A percentile compares a stretch with the other conserved stretches of the same genome.
Conservation (phyloP, 2,329 filamentous ascomycete species). For the Pseudogymnoascus pannorum region DNA sequence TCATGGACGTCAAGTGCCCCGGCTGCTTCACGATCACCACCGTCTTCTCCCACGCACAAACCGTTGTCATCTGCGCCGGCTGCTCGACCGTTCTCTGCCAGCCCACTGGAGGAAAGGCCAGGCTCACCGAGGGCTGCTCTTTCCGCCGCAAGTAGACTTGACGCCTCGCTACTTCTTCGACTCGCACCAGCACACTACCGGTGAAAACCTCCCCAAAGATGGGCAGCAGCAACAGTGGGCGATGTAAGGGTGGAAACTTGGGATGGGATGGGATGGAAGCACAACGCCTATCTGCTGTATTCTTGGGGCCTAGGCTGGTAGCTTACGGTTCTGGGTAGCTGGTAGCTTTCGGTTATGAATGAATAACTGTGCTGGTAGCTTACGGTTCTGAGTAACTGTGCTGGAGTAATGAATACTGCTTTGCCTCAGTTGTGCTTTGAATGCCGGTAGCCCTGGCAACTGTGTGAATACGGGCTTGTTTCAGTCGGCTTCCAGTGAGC, state of each 20-base stretch:
- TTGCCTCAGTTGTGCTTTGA: background rate
- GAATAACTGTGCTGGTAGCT: slow-evolving; percentile 8
- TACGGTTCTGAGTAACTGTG: slow-evolving; percentile 4
- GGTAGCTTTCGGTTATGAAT: slow-evolving; percentile 7
- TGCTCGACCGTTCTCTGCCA: slow-evolving; percentile 99
- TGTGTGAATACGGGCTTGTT: background rate
- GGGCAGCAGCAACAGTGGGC: slow-evolving; percentile 6
- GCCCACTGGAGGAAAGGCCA: slow-evolving; percentile 97
- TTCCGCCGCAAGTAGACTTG: slow-evolving; percentile 98
- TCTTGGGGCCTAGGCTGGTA: slow-evolving; percentile 8
- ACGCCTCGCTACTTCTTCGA: slow-evolving; percentile 36
- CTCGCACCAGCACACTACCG: slow-evolving; percentile 21
- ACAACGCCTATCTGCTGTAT: slow-evolving; percentile 8
- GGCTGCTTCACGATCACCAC: slow-evolving; percentile 99
- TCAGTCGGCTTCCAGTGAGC: background rate
- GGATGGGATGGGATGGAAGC: background rate
- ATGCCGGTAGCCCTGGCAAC: background rate
- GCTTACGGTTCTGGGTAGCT: slow-evolving; percentile 4
- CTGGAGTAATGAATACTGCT: slow-evolving; percentile 6
- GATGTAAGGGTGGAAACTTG: slow-evolving; percentile 7
- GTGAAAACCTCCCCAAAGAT: slow-evolving; percentile 8
- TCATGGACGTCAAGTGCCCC: slow-evolving; percentile 99
- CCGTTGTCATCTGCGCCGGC: slow-evolving; percentile 98
- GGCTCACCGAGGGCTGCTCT: slow-evolving; percentile 98
- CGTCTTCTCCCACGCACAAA: slow-evolving; percentile 99